Conservation (phyloP, 2,329 filamentous ascomycete species). For the Aspergillus proliferans region DNA sequence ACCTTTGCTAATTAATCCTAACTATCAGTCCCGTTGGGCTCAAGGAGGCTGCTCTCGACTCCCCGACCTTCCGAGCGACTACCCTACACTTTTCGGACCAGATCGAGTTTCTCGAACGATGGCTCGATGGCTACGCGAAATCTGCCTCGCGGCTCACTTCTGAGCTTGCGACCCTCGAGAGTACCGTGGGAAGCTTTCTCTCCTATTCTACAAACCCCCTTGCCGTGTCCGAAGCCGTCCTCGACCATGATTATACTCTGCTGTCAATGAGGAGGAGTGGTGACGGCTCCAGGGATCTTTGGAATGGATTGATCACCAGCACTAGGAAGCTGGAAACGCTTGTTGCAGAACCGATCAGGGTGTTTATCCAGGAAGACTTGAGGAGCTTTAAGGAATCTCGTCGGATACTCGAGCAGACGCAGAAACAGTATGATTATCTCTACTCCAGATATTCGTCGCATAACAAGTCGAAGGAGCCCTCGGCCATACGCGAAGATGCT, state of each 20-base stretch:
- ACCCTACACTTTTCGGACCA: slow-evolving; percentile 84
- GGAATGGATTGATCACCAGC: slow-evolving; percentile 66
- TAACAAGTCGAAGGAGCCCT: slow-evolving; percentile 89
- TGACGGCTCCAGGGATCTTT: slow-evolving; percentile 82
- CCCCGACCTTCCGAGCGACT: slow-evolving; percentile 86
- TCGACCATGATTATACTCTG: slow-evolving; percentile 93
- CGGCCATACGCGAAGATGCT: slow-evolving; percentile 83
- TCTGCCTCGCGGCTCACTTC: slow-evolving; percentile 56
- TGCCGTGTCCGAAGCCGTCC: slow-evolving; percentile 69
- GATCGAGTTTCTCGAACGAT: slow-evolving; percentile 82
- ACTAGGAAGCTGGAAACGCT: slow-evolving; percentile 71
- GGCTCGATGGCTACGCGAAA: slow-evolving; percentile 70
- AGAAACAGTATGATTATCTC: slow-evolving; percentile 76
- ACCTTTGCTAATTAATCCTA: slow-evolving; percentile 7
- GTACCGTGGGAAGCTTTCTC: slow-evolving; percentile 70
- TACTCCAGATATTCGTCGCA: slow-evolving; percentile 77
- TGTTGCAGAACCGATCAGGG: slow-evolving; percentile 73
- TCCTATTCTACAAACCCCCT: slow-evolving; percentile 67
- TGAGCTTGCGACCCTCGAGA: slow-evolving; percentile 69
- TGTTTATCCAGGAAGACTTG: slow-evolving; percentile 73
- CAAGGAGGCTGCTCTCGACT: slow-evolving; percentile 93
- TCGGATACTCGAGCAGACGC: slow-evolving; percentile 66
- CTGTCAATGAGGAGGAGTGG: slow-evolving; percentile 77
- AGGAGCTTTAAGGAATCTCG: slow-evolving; percentile 80
- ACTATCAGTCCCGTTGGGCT: slow-evolving; percentile 67